Base-by-base conservation (phyloP, 2,329 filamentous ascomycete genomes). In the Pseudogymnoascus sp. region DNA sequence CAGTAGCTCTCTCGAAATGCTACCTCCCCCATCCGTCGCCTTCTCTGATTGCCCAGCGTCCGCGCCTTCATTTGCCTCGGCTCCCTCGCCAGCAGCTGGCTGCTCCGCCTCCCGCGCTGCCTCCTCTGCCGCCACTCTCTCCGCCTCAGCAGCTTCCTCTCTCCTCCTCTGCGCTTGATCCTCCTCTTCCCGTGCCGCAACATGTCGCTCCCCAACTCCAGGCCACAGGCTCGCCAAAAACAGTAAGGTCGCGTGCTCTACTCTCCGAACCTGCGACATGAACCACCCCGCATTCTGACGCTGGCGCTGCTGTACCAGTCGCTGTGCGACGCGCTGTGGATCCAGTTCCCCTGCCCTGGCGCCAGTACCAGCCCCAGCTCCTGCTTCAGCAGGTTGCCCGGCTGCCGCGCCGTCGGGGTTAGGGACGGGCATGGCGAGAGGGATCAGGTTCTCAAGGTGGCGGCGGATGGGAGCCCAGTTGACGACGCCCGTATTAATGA, bases 171-270 rank as follows among this genome's bases (percentile, higher is more conserved):
- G 68, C n/a, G 47, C n/a, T 12, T 33, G 28, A 54, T 54, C 47
- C n/a, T 54, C 59, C 58, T 60, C 70, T 47, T 72, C 70, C 35
- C 71, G 65, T 20, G 70, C 70, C 30, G 70, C 69, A 60, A 88
- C 86, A 64, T 88, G 85, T 57, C 84, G 76, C 72, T 88, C 85
- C 0, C 84, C 84, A 22, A 88, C 79, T 8, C 85, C 85, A 1
- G 85, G 85, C 1, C 85, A 83, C 63, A 88, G 79, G 69, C 85
- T 88, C 18, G 85, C 85, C 20, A 88, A 74, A 67, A 88, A 87
- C 22, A 88, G 74, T 14, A 87, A 77, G 0, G 81, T 77, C 16
- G 84, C 81, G 64, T 85, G 79, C 71, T 88, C 84, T 6, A 83
- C 67, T 9, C 82, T 75, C 61, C 84, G 76, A 4, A 81, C 71